These are phyloP conservation scores for Conticribra weissflogii DNA, from an alignment of 108 stramenopile genomes.

Conservation along the genomic window DNA sequence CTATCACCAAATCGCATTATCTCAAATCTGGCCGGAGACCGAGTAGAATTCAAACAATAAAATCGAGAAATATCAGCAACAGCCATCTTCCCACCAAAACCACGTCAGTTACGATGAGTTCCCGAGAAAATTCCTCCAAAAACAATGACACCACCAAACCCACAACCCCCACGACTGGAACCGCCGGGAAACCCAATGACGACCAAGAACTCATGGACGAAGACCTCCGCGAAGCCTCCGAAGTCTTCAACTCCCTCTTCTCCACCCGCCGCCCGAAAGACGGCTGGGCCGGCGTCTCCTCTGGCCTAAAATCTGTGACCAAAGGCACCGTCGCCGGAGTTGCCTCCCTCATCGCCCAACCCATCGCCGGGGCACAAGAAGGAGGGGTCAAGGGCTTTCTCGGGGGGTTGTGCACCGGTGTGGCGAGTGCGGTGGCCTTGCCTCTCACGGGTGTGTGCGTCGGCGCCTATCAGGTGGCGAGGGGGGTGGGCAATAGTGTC, in stretches of 20 bases:
- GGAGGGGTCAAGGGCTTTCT: conserved; percentile 79
- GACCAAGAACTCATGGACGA: conserved; percentile 36
- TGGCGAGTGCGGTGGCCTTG: conserved; percentile 78
- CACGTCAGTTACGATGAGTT: no score
- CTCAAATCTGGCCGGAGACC: no score
- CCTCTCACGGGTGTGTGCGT: conserved; percentile 87
- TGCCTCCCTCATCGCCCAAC: conserved; percentile 79
- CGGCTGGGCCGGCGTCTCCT: conserved; percentile 82
- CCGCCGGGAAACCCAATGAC: neutral
- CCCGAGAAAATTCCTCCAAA: neutral
- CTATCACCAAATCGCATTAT: no score
- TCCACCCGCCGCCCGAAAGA: conserved; percentile 86
- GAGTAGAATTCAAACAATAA: no score
- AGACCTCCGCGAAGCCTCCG: conserved; percentile 44
- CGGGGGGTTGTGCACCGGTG: conserved; percentile 79
- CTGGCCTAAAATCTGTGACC: conserved; percentile 73
- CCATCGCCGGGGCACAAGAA: conserved; percentile 86
- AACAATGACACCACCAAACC: neutral
- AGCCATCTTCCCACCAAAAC: neutral
- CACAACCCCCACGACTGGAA: neutral
- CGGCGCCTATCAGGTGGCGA: conserved; percentile 78
- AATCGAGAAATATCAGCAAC: no score
- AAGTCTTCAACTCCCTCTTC: conserved; percentile 73
- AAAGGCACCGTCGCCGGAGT: conserved; percentile 85
- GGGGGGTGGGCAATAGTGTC: conserved; percentile 79